phyloP scores from a whole-genome alignment of 805 yeast species.

The Metschnikowia bowlesiae region DNA sequence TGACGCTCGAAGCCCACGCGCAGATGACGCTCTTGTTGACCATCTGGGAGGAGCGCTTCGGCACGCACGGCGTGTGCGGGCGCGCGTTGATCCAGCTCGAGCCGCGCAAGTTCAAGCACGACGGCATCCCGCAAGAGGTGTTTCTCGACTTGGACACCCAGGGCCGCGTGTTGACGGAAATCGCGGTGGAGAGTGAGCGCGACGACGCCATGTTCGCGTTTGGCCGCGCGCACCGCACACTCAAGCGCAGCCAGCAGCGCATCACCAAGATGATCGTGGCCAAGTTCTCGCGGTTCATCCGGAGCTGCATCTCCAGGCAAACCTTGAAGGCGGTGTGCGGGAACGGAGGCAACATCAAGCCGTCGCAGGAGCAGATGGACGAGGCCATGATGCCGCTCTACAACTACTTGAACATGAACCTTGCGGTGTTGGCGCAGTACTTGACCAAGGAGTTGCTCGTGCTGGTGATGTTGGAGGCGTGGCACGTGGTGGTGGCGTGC shows the following conservation, averaged over 20 bases:
- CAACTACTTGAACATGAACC: conserved; percentile 66
- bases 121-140: conserved; percentile 62
- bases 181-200: conserved; percentile 75
- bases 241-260: conserved; percentile 61
- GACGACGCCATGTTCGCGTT: conserved; percentile 77
- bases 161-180: conserved; percentile 62
- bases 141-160: conserved; percentile 59
- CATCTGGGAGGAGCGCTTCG: conserved; percentile 63
- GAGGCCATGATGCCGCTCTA: conserved; percentile 70
- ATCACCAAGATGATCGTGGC: conserved; percentile 67
- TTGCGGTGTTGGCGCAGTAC: conserved; percentile 56
- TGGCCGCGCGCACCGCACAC: conserved; percentile 67
- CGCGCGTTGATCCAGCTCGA: conserved; percentile 56
- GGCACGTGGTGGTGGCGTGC: conserved; percentile 67
- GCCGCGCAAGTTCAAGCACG: conserved; percentile 58
- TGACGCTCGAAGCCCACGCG: conserved; percentile 35
- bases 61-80: conserved; percentile 63
- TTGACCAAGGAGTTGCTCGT: conserved; percentile 52
- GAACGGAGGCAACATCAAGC: conserved; percentile 37
- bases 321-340: conserved; percentile 58
- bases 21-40: conserved; percentile 51
- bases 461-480: conserved; percentile 70
- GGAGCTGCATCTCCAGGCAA: conserved; percentile 50
- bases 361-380: conserved; percentile 47
- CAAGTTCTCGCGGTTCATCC: conserved; percentile 63